Base-by-base conservation (phyloP, 139 green algal species). In the Chlamydomonas applanata region DNA sequence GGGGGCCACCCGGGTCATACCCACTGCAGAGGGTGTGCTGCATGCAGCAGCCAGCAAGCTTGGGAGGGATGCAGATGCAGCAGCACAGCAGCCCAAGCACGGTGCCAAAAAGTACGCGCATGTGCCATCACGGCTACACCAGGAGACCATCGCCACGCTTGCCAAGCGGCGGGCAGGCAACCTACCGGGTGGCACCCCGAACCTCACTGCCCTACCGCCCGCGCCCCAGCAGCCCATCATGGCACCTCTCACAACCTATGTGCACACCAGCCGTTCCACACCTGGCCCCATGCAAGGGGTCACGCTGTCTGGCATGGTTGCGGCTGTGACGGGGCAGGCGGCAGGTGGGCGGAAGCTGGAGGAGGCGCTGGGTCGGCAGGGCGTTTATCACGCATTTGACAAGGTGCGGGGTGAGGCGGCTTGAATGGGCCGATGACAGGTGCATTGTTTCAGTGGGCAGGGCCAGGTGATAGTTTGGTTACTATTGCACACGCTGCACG, bases 121-220 rank as follows among this genome's bases (percentile, higher is more conserved):
- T 22, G 66, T 80, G 44, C 19, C 64, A 16, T 74, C 52, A 54
- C 54, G 74, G 9, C 44, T 80, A 40, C 74, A 75, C 56, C 65
- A 80, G 40, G 54, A 74, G 16, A 80, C 74, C 1, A 45, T 75
- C n/a, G 73, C 65, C 66, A 74, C 66, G 3, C 33, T 71, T 9
- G 74, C 74, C 14, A 80, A 80, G 74, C 46, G 27, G 25, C 35
- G 33, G 25, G 70, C 52, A 3, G 22, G 19, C 25, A 13, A 19
- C 22, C 52, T 75, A 27, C 52, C 32, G 4, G 49, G 53, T 1
- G 63, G 74, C 35, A 7, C 46, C 5, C 49, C 34, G 53, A 73
- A 73, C 40, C 54, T 79, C 30, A 56, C 65, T 14, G 16, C 52
- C 4, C 52, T 79, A 27, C 74, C 65, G 9, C 3, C 54, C 0